These are phyloP conservation scores for Linderniella brevidens DNA, from an alignment of 257 asterid species.

Conservation along the genomic window DNA sequence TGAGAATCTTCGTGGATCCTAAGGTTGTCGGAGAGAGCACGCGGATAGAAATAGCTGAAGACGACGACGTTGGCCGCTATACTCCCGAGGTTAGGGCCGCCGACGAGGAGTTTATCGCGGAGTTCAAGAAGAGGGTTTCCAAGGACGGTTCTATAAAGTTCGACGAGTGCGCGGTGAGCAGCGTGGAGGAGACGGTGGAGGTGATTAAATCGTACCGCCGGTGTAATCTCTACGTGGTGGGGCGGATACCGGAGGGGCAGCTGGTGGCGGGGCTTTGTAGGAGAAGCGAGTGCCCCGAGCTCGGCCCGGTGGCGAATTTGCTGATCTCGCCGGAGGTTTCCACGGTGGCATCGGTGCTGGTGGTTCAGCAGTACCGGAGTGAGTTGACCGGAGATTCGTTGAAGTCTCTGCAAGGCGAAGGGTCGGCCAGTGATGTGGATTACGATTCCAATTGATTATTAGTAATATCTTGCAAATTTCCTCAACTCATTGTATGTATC, in stretches of 20 bases:
- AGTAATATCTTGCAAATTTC: too few relatives aligned
- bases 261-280: slow-evolving; percentile 20
- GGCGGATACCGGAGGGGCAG: slow-evolving; percentile 47
- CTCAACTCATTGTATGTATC: too few relatives aligned
- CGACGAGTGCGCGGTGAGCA: slow-evolving; percentile 25
- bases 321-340: slow-evolving; percentile 28
- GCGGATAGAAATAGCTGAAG: slow-evolving; percentile 10
- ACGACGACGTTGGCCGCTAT: slow-evolving; percentile 1
- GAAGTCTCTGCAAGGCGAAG: slow-evolving; percentile 26
- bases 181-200: slow-evolving; percentile 15
- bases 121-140: slow-evolving; percentile 18
- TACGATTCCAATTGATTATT: background rate
- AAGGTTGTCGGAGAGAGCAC: slow-evolving; percentile 15
- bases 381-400: slow-evolving; percentile 20
- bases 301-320: slow-evolving; percentile 49
- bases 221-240: slow-evolving; percentile 36
- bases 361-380: slow-evolving; percentile 50
- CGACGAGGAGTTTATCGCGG: slow-evolving; percentile 14
- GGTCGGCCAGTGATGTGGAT: background rate
- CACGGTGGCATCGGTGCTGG: slow-evolving; percentile 38
- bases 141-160: slow-evolving; percentile 24
- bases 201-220: slow-evolving; percentile 17
- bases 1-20: slow-evolving; percentile 21
- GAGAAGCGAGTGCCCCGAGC: slow-evolving; percentile 39
- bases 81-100: slow-evolving; percentile 13